Percentiles rank a stretch among this genome's conserved stretches.
These are phyloP conservation scores for Sesbania bispinosa DNA, from an alignment of 306 rosid genomes.

Conservation along the genomic window DNA sequence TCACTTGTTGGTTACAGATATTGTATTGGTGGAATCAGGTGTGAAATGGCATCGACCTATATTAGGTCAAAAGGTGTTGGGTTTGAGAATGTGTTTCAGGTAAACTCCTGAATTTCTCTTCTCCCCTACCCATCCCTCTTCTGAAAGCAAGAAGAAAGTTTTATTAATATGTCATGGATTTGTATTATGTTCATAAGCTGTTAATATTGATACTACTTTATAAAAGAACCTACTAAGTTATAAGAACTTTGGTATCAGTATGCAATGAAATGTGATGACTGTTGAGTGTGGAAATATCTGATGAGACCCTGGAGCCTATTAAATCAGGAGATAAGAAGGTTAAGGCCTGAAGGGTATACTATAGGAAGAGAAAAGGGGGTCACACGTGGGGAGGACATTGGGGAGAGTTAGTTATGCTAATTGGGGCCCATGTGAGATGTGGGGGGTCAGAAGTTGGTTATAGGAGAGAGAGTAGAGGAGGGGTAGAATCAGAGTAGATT, in stretches of 20 bases:
- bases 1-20: conserved; percentile 55
- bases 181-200: not conserved
- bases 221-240: not conserved
- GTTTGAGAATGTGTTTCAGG: conserved; percentile 91
- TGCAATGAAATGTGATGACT: not conserved
- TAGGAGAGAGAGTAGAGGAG: too few species aligned
- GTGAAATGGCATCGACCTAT: conserved; percentile 98
- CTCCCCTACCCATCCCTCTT: not conserved
- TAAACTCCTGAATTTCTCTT: conserved; percentile 24
- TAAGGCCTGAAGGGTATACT: too few species aligned
- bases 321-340: too few species aligned
- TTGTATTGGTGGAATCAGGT: conserved; percentile 95
- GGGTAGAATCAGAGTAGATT: too few species aligned
- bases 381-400: too few species aligned
- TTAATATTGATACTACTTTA: not conserved
- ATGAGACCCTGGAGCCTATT: too few species aligned
- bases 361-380: too few species aligned
- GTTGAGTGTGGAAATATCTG: conserved; percentile 17
- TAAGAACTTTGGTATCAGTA: not conserved
- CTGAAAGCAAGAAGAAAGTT: not conserved
- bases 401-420: too few species aligned
- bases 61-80: conserved; percentile 86
- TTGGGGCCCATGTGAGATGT: too few species aligned
- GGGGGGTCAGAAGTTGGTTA: too few species aligned
- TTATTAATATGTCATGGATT: not conserved